A percentile compares a stretch with the other conserved stretches of the same genome.
These are phyloP conservation scores for Aspergillus fischeri DNA, from an alignment of 2,329 filamentous ascomycete species.

Conservation along the genomic window DNA sequence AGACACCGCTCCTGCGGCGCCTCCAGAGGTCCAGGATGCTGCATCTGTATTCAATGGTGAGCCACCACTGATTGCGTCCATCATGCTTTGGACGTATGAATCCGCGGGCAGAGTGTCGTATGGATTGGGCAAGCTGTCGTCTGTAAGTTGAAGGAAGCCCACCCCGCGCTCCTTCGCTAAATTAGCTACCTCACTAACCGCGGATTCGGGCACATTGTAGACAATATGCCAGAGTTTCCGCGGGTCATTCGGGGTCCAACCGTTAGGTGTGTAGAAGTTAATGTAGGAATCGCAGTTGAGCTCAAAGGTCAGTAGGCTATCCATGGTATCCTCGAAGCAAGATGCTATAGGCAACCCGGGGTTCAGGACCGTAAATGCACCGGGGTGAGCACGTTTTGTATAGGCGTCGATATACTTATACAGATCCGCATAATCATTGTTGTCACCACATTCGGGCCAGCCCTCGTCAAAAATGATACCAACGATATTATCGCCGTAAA, in stretches of 20 bases:
- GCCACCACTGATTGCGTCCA: constrained; percentile 10
- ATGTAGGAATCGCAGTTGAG: constrained; percentile 22
- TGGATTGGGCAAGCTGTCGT: constrained; percentile 13
- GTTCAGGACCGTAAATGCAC: constrained; percentile 14
- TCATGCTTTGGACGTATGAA: constrained; percentile 14
- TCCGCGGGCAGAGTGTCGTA: constrained; percentile 16
- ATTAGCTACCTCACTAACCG: constrained; percentile 3
- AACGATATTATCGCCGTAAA: constrained; percentile 22
- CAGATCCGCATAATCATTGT: constrained; percentile 24
- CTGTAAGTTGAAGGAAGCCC: constrained; percentile 14
- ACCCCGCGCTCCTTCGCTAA: constrained; percentile 7
- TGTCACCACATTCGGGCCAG: constrained; percentile 23
- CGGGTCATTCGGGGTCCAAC: constrained; percentile 26
- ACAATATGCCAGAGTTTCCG: constrained; percentile 34
- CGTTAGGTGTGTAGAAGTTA: constrained; percentile 16
- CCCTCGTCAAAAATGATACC: constrained; percentile 34
- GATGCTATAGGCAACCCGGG: constrained; percentile 16
- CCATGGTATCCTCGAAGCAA: constrained; percentile 30
- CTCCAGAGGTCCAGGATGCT: constrained; percentile 1
- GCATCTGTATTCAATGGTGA: constrained; percentile 4
- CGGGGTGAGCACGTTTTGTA: constrained; percentile 14
- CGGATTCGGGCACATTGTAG: constrained; percentile 21
- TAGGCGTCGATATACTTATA: constrained; percentile 22
- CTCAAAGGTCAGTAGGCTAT: constrained; percentile 31
- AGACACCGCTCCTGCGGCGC: constrained; percentile 2